Conservation (phyloP, 768 basidiomycete genomes). For the Pulveroboletus ravenelii region DNA sequence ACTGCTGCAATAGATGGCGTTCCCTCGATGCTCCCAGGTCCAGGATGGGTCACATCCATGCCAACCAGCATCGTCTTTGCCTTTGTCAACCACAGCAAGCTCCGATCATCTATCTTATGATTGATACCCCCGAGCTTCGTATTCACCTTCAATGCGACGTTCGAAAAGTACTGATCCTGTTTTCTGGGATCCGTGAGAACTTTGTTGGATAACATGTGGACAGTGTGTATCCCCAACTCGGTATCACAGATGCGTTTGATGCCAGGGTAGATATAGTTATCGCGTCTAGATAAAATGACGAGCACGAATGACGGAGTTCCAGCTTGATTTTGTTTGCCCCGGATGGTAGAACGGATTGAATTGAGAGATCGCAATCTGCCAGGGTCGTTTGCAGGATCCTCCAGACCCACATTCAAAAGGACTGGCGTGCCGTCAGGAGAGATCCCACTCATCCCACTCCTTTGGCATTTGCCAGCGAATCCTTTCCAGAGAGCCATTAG, state of each 20-base stretch:
- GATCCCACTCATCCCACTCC: conserved; percentile 66
- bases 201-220: conserved; percentile 67
- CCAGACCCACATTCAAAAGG: conserved; percentile 27
- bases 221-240: conserved; percentile 62
- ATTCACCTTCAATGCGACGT: conserved; percentile 78
- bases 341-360: conserved; percentile 40
- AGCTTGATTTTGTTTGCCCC: conserved; percentile 18
- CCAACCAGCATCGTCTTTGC: conserved; percentile 79
- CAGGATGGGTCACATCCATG: conserved; percentile 80
- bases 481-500: conserved; percentile 43
- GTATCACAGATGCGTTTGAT: conserved; percentile 77
- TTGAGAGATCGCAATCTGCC: conserved; percentile 36
- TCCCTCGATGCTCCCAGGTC: conserved; percentile 59
- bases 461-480: conserved; percentile 52
- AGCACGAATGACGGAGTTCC: conserved; percentile 60
- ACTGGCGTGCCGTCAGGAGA: conserved; percentile 34
- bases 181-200: conserved; percentile 49
- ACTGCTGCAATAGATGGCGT: conserved; percentile 83
- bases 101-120: conserved; percentile 58
- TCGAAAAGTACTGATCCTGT: conserved; percentile 80
- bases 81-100: conserved; percentile 62
- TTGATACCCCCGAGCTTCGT: conserved; percentile 81
- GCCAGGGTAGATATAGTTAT: conserved; percentile 76
- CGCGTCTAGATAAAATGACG: conserved; percentile 60
- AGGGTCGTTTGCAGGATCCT: conserved; percentile 25